Evolutionary conservation across 1,284 basidiomycete species (phyloP).

Genomic region (Mycosarcoma mackinlayi): DNA sequence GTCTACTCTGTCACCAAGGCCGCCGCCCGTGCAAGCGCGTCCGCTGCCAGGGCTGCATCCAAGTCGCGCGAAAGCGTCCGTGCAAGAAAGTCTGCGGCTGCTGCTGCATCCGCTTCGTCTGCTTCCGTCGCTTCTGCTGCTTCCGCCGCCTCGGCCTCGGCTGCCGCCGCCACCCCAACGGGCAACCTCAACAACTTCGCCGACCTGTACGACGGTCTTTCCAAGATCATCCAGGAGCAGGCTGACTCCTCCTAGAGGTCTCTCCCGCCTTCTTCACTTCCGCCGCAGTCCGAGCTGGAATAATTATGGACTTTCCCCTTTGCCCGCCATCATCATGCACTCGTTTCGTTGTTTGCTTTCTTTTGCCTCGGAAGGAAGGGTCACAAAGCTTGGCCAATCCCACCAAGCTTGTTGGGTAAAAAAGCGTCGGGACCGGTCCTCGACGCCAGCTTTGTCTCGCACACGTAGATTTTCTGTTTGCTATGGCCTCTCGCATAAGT

Average conservation of each 20-base stretch:
- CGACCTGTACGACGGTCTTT: conserved; percentile 59
- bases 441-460: conserved; percentile 6
- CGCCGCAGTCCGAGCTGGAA: conserved; percentile 4
- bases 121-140: conserved; percentile 27
- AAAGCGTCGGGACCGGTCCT: conserved; percentile 26
- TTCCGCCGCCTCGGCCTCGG: conserved; percentile 21
- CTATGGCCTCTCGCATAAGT: background rate
- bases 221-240: conserved; percentile 58
- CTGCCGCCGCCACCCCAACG: conserved; percentile 40
- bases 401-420: background rate
- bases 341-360: conserved; percentile 4
- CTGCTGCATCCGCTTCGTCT: conserved; percentile 21
- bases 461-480: conserved; percentile 7
- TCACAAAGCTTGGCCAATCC: conserved; percentile 6
- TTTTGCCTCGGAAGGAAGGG: conserved; percentile 25
- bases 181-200: conserved; percentile 64
- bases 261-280: background rate
- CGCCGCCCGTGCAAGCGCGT: conserved; percentile 40
- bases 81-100: conserved; percentile 37
- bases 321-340: conserved; percentile 26
- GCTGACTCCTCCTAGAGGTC: conserved; percentile 26
- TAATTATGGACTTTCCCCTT: conserved; percentile 29
- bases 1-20: conserved; percentile 47
- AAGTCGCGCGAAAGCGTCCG: conserved; percentile 30
- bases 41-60: conserved; percentile 31